phyloP scores from a whole-genome alignment of 2,329 filamentous ascomycete species.

The Exserohilum rostratum region DNA sequence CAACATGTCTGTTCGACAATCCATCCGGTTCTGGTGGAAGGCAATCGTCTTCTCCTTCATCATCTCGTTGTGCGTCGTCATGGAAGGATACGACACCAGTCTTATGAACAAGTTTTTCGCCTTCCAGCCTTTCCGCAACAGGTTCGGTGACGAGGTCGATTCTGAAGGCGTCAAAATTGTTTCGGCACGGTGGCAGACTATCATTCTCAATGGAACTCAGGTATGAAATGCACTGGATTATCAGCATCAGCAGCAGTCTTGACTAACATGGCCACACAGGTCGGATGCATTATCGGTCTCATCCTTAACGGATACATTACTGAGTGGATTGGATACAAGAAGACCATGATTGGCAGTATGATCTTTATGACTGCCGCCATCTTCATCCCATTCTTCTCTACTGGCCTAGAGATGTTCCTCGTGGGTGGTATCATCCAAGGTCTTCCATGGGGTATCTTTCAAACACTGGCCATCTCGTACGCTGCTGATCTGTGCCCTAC shows the following conservation, averaged over 20 bases:
- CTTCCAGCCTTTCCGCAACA: conserved; percentile 49
- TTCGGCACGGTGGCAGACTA: conserved; percentile 52
- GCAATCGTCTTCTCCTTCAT: conserved; percentile 80
- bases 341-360: conserved; percentile 35
- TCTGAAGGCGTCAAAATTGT: conserved; percentile 46
- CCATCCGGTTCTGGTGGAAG: conserved; percentile 80
- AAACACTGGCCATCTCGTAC: conserved; percentile 37
- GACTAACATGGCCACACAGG: conserved; percentile 27
- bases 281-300: conserved; percentile 51
- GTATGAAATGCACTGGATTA: conserved; percentile 24
- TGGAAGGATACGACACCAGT: conserved; percentile 85
- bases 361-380: conserved; percentile 29
- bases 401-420: conserved; percentile 60
- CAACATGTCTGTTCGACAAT: conserved; percentile 66
- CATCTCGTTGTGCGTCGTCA: conserved; percentile 83
- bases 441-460: conserved; percentile 52
- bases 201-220: conserved; percentile 51
- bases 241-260: neutral
- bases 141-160: conserved; percentile 46
- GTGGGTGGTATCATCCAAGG: conserved; percentile 60
- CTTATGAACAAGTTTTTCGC: conserved; percentile 78
- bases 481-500: conserved; percentile 66
- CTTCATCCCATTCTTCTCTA: conserved; percentile 37
- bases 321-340: conserved; percentile 49
- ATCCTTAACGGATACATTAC: conserved; percentile 52